These are phyloP conservation scores for Exophiala bonariae DNA, from an alignment of 2,329 filamentous ascomycete species.

Conservation along the genomic window DNA sequence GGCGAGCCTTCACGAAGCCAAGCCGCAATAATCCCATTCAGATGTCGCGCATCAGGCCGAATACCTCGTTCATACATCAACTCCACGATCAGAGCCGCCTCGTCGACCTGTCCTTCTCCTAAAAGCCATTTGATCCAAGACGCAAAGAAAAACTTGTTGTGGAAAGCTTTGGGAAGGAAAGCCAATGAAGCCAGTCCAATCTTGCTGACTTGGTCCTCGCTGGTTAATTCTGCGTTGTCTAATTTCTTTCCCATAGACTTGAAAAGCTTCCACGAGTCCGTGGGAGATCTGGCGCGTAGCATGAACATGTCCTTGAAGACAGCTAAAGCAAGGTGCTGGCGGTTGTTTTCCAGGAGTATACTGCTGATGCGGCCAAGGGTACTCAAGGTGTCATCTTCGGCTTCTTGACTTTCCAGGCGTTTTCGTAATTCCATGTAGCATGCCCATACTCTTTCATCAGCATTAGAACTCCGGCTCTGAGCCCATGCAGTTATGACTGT, in stretches of 20 bases:
- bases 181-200: constrained; percentile 52
- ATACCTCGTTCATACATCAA: constrained; percentile 72
- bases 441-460: constrained; percentile 64
- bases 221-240: constrained; percentile 27
- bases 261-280: constrained; percentile 48
- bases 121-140: constrained; percentile 88
- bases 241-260: constrained; percentile 16
- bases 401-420: constrained; percentile 14
- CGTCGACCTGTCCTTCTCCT: constrained; percentile 67
- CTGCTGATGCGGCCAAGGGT: constrained; percentile 77
- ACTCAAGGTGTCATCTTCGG: constrained; percentile 57
- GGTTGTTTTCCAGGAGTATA: constrained; percentile 66
- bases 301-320: constrained; percentile 91
- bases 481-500: constrained; percentile 70
- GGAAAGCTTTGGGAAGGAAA: constrained; percentile 52
- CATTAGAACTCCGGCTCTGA: constrained; percentile 47
- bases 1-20: constrained; percentile 67
- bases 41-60: constrained; percentile 68
- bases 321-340: constrained; percentile 67
- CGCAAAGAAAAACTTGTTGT: constrained; percentile 79
- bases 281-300: constrained; percentile 48
- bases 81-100: constrained; percentile 70
- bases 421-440: constrained; percentile 64
- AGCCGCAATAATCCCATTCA: constrained; percentile 79
- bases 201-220: constrained; percentile 46